These are phyloP conservation scores for Fusarium udum DNA, from an alignment of 2,329 filamentous ascomycete species.

Conservation along the genomic window DNA sequence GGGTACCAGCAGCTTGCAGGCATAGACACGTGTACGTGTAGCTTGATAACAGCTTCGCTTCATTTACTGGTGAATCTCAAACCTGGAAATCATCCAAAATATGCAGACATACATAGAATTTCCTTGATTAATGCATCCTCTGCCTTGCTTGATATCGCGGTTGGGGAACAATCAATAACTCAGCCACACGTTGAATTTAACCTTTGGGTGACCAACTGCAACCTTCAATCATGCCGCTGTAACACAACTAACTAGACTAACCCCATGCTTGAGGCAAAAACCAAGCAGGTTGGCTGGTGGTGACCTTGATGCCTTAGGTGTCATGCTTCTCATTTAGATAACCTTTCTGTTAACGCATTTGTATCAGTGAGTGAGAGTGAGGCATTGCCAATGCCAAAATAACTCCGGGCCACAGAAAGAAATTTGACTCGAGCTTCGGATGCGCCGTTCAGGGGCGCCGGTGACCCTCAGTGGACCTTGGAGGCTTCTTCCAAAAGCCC, in stretches of 20 bases:
- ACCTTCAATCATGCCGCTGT: conserved; percentile 13
- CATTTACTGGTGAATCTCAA: conserved; percentile 4
- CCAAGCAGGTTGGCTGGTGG: background rate
- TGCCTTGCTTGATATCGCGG: conserved; percentile 27
- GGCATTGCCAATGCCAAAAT: conserved; percentile 13
- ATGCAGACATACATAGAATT: background rate
- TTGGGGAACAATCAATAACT: background rate
- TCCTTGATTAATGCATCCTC: conserved; percentile 4
- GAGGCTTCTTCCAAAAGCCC: conserved; percentile 19
- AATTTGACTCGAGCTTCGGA: conserved; percentile 39
- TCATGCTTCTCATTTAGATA: background rate
- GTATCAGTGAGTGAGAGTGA: conserved; percentile 1
- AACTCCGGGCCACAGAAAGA: conserved; percentile 13
- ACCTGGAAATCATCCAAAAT: background rate
- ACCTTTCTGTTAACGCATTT: background rate
- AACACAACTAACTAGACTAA: conserved; percentile 10
- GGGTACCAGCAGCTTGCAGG: conserved; percentile 32
- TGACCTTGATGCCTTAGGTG: background rate
- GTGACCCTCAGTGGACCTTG: conserved; percentile 18
- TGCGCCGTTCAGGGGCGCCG: conserved; percentile 43
- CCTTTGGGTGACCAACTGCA: conserved; percentile 6
- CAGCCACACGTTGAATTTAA: conserved; percentile 1
- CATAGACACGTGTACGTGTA: conserved; percentile 26
- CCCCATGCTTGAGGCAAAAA: background rate
- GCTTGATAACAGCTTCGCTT: conserved; percentile 7